A percentile compares a stretch with the other conserved stretches of the same genome.
These are phyloP conservation scores for Elaeis guineensis DNA, from an alignment of 176 grass and related monocot genomes.

Conservation along the genomic window DNA sequence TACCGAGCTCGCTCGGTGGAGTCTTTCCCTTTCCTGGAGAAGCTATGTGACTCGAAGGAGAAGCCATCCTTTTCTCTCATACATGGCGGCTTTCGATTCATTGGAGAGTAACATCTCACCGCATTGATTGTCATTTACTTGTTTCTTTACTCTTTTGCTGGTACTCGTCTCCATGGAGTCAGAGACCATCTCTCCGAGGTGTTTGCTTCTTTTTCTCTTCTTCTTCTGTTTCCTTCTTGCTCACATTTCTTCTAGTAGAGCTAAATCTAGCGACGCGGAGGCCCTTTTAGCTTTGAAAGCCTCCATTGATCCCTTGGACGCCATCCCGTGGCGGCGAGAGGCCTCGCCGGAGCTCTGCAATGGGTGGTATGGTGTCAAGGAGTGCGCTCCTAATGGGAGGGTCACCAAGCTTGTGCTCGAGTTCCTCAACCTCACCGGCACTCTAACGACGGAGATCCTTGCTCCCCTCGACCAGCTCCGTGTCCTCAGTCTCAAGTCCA, in stretches of 20 bases:
- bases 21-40: neutral
- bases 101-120: no score
- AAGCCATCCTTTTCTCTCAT: neutral
- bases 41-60: conserved; percentile 1
- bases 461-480: conserved; percentile 62
- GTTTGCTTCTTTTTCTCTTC: conserved; percentile 5
- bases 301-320: conserved; percentile 40
- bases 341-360: conserved; percentile 31
- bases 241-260: neutral
- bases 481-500: conserved; percentile 84
- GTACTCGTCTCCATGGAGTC: neutral
- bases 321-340: conserved; percentile 51
- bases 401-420: conserved; percentile 94
- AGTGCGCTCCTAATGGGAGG: conserved; percentile 30
- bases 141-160: neutral
- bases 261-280: conserved; percentile 29
- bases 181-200: neutral
- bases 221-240: conserved; percentile 3
- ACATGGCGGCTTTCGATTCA: conserved; percentile 1
- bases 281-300: conserved; percentile 63
- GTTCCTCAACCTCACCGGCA: conserved; percentile 63
- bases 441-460: conserved; percentile 37
- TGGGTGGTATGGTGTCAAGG: conserved; percentile 62
- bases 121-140: neutral
- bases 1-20: neutral